Percentiles rank a stretch among this genome's conserved stretches.
phyloP scores from a whole-genome alignment of 768 basidiomycete species.

The Krasilnikovozyma curviuscula region DNA sequence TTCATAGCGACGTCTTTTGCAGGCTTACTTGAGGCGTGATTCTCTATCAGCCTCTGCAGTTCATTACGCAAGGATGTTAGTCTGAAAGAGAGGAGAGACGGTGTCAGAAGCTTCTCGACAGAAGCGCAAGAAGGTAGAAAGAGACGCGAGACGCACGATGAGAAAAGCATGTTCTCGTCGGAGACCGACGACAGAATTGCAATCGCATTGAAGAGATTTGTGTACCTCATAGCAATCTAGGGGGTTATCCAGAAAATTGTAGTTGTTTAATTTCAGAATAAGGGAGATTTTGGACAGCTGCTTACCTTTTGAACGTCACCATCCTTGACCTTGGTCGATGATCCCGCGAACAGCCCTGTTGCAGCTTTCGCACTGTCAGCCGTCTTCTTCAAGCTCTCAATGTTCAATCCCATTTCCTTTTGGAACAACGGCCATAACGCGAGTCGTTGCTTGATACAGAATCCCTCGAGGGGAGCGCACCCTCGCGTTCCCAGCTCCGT shows the following conservation, averaged over 20 bases:
- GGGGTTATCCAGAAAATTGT: neutral
- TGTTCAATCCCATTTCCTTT: slow-evolving; percentile 64
- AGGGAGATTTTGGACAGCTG: neutral
- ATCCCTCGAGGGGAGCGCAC: slow-evolving; percentile 61
- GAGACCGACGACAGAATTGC: slow-evolving; percentile 60
- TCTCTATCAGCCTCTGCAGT: slow-evolving; percentile 52
- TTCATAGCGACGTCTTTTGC: slow-evolving; percentile 39
- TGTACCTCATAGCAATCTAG: slow-evolving; percentile 58
- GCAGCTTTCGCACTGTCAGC: slow-evolving; percentile 42
- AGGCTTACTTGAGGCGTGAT: slow-evolving; percentile 53
- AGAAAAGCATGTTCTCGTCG: slow-evolving; percentile 92
- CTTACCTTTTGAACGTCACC: slow-evolving; percentile 42
- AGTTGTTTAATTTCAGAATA: neutral
- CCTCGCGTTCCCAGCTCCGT: slow-evolving; percentile 45
- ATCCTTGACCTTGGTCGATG: slow-evolving; percentile 52
- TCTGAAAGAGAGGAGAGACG: slow-evolving; percentile 29
- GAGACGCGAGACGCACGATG: slow-evolving; percentile 41
- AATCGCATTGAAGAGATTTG: slow-evolving; percentile 60
- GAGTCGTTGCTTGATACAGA: slow-evolving; percentile 58
- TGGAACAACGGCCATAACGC: slow-evolving; percentile 89
- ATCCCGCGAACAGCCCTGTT: slow-evolving; percentile 34
- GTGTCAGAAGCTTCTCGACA: neutral
- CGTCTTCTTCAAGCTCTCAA: slow-evolving; percentile 61
- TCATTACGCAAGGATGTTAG: slow-evolving; percentile 69
- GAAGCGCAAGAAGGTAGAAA: neutral